Evolutionary conservation across 495 filamentous ascomycete genomes (phyloP).

Genomic region (Cudoniella acicularis): DNA sequence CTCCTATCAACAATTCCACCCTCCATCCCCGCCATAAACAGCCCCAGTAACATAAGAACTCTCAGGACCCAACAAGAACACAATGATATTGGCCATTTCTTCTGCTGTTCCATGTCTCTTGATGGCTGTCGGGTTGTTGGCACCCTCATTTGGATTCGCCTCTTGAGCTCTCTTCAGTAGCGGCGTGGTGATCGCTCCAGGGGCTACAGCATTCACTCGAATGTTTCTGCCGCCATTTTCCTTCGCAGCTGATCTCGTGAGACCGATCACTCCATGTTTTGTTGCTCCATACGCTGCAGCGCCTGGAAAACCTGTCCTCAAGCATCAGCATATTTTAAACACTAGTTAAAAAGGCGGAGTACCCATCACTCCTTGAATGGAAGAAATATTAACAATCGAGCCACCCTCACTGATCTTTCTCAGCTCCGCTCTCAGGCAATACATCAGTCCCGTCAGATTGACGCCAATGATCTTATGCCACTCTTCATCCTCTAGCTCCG

Average conservation of each 20-base stretch:
- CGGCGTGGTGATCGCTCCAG: constrained; percentile 38
- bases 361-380: constrained; percentile 28
- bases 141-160: constrained; percentile 25
- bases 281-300: constrained; percentile 46
- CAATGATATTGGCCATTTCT: constrained; percentile 50
- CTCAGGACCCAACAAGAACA: constrained; percentile 48
- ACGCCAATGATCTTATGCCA: constrained; percentile 52
- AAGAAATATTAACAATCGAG: constrained; percentile 28
- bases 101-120: constrained; percentile 47
- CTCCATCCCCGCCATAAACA: constrained; percentile 47
- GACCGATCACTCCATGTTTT: constrained; percentile 51
- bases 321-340: constrained; percentile 34
- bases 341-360: constrained; percentile 32
- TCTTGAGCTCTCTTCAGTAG: constrained; percentile 18
- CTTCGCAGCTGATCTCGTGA: constrained; percentile 51
- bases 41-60: constrained; percentile 49
- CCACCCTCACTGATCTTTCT: constrained; percentile 38
- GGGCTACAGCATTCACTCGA: constrained; percentile 52
- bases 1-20: constrained; percentile 22
- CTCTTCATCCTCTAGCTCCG: constrained; percentile 40
- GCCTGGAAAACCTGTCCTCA: constrained; percentile 31
- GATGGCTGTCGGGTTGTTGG: constrained; percentile 40
- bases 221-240: constrained; percentile 50
- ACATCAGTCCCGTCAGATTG: constrained; percentile 56
- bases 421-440: constrained; percentile 53